Conservation (phyloP, 352 stramenopile genomes). For the Pythium periplocum region DNA sequence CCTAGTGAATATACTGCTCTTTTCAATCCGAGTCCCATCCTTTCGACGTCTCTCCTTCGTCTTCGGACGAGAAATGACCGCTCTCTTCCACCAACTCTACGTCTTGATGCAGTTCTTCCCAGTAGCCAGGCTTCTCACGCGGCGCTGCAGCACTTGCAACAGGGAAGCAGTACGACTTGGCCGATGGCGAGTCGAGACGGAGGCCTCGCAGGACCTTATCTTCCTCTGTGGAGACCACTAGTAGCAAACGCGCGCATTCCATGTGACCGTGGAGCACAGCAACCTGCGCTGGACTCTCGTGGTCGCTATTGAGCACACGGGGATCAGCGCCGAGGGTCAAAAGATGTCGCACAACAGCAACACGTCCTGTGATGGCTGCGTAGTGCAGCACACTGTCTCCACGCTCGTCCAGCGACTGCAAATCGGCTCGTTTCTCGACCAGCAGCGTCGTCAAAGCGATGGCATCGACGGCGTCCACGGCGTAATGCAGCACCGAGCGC, state of each 20-base stretch:
- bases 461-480: constrained; percentile 22
- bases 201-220: neutral
- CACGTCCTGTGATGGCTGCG: constrained; percentile 45
- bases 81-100: constrained; percentile 74
- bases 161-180: constrained; percentile 22
- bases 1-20: neutral
- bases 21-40: neutral
- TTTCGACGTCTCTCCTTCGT: constrained; percentile 23
- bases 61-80: constrained; percentile 64
- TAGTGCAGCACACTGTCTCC: constrained; percentile 70
- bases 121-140: constrained; percentile 25
- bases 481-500: constrained; percentile 33
- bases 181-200: constrained; percentile 8
- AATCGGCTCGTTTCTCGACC: constrained; percentile 23
- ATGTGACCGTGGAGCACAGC: constrained; percentile 36
- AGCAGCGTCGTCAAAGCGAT: constrained; percentile 20
- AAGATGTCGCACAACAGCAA: constrained; percentile 28
- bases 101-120: constrained; percentile 64
- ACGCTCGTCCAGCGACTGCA: constrained; percentile 46
- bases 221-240: constrained; percentile 12
- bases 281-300: constrained; percentile 45
- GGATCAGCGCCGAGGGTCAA: constrained; percentile 42
- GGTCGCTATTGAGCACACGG: constrained; percentile 48
- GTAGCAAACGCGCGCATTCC: constrained; percentile 39
- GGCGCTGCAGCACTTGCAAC: neutral